Conservation (phyloP, 352 stramenopile species). For the Phytophthora tentaculata region DNA sequence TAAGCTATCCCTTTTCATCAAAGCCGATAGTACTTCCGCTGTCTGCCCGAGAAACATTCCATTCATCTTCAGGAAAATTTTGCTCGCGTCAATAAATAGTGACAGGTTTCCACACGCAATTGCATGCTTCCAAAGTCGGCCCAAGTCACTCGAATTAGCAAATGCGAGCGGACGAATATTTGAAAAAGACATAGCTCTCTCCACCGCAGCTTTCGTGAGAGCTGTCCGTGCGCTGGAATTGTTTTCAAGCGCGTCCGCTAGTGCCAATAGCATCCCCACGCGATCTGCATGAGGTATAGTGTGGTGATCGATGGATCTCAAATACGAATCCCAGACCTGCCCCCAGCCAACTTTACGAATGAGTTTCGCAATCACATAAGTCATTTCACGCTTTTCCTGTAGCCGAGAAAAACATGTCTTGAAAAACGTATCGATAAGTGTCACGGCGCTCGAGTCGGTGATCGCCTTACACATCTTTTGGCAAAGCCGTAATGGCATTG, state of each 20-base stretch:
- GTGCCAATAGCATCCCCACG: not conserved
- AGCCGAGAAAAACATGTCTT: slow-evolving; percentile 8
- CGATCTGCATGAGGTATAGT: not conserved
- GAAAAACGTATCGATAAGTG: slow-evolving; percentile 3
- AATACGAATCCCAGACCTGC: not conserved
- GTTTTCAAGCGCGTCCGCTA: slow-evolving; percentile 6
- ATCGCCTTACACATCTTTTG: not conserved
- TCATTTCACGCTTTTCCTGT: slow-evolving; percentile 7
- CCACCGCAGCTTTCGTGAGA: slow-evolving; percentile 5
- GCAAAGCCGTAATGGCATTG: not conserved
- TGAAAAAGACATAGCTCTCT: not conserved
- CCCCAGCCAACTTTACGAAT: slow-evolving; percentile 2
- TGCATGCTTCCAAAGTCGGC: not conserved
- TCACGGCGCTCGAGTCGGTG: not conserved
- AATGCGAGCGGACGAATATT: not conserved
- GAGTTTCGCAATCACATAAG: slow-evolving; percentile 1
- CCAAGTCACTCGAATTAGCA: not conserved
- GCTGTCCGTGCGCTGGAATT: not conserved
- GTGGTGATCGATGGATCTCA: slow-evolving; percentile 2
- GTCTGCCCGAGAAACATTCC: not conserved
- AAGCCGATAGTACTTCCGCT: not conserved
- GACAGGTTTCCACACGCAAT: not conserved
- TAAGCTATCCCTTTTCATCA: not conserved
- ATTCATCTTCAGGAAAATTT: not conserved
- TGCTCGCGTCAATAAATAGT: not conserved